These are phyloP conservation scores for Bondarzewia mesenterica DNA, from an alignment of 1,284 basidiomycete species.

Conservation along the genomic window DNA sequence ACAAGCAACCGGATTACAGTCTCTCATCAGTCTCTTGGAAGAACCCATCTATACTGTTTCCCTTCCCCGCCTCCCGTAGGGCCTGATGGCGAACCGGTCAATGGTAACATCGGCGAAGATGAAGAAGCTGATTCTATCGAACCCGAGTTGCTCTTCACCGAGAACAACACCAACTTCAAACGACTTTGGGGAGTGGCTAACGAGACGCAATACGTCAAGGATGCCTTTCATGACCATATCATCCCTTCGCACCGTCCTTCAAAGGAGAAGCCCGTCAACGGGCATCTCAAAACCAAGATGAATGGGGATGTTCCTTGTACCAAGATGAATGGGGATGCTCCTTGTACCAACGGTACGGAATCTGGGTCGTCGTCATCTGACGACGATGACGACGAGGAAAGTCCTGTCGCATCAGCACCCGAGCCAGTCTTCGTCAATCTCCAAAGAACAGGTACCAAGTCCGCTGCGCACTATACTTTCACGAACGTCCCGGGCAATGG, in stretches of 20 bases:
- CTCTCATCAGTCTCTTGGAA: conserved; percentile 68
- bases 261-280: conserved; percentile 17
- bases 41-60: conserved; percentile 81
- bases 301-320: conserved; percentile 25
- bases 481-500: conserved; percentile 81
- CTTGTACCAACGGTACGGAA: conserved; percentile 1
- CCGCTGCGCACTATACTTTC: conserved; percentile 89
- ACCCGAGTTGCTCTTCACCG: conserved; percentile 85
- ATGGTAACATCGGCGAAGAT: conserved; percentile 35
- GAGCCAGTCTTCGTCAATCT: conserved; percentile 74
- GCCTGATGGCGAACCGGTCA: conserved; percentile 50
- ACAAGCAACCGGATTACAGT: conserved; percentile 63
- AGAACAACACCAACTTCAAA: conserved; percentile 95
- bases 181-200: conserved; percentile 88
- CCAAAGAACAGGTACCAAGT: conserved; percentile 84
- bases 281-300: conserved; percentile 36
- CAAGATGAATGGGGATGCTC: background rate
- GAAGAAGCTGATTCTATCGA: conserved; percentile 59
- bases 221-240: conserved; percentile 98
- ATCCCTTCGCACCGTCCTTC: conserved; percentile 77
- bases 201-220: conserved; percentile 81
- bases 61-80: conserved; percentile 87
- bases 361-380: conserved; percentile 20
- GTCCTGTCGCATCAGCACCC: conserved; percentile 38
- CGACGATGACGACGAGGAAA: conserved; percentile 34